Evolutionary conservation across 352 stramenopile genomes (phyloP), one percentile per base, ranked within the genome.

Genomic region (Phytophthora uliginosa): DNA sequence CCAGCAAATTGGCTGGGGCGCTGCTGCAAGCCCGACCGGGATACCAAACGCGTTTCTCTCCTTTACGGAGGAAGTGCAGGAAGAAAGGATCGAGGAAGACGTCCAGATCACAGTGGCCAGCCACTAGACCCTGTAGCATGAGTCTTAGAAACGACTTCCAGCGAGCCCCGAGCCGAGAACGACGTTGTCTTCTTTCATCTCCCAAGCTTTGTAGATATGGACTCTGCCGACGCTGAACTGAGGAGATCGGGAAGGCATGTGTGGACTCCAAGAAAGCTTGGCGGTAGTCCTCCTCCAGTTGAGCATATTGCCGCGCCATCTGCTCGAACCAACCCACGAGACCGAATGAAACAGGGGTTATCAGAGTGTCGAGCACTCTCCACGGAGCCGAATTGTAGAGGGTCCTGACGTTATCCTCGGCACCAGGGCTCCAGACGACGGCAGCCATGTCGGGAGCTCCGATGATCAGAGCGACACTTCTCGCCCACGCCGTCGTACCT

Each of bases 191-290:
- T 2, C 36, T 50, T 2, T 34, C 36, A 1, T 13, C 7, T 2
- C 26, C 52, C 10, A 47, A 47, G 38, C 20, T 1, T 34, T 33
- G 17, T 1, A 48, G 7, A 33, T 48, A 59, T 59, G 6, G n/a
- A 5, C 15, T 55, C 4, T 17, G 17, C 33, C 15, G 28, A 28
- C 6, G 58, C 45, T 45, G 22, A 6, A 20, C 10, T 8, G 3
- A 4, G 0, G 15, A 6, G 54, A 61, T 61, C 18, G 33, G 54
- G 17, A 61, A 48, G 17, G 40, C 22, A 17, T 55, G 58, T 2
- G 58, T 64, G 6, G 58, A 18, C 7, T 64, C 45, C 58, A 45
- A 64, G 6, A 47, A 31, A 45, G 40, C 13, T n/a, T 56, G 24
- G 3, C 24, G 58, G n/a, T 64, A 20, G 2, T 42, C 26, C 0